phyloP scores from a whole-genome alignment of 2,329 filamentous ascomycete genomes.

The Fusarium pseudoanthophilum region DNA sequence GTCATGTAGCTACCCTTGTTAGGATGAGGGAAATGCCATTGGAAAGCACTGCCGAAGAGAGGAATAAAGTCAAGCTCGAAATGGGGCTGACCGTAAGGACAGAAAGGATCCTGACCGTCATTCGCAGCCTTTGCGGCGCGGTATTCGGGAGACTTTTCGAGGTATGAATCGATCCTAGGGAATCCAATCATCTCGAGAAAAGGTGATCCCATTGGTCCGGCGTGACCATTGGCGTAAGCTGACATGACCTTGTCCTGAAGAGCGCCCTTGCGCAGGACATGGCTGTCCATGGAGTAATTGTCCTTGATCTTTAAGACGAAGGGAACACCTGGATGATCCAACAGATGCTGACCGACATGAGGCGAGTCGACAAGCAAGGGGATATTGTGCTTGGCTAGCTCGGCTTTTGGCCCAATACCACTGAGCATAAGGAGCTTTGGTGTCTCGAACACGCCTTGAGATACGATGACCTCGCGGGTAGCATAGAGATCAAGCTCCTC shows the following conservation, averaged over 20 bases:
- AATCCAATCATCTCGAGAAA: slow-evolving; percentile 64
- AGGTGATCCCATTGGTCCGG: slow-evolving; percentile 55
- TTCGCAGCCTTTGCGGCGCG: slow-evolving; percentile 53
- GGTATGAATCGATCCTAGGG: slow-evolving; percentile 64
- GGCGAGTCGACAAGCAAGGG: slow-evolving; percentile 60
- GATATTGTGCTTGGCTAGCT: slow-evolving; percentile 65
- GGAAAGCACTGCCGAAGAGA: slow-evolving; percentile 63
- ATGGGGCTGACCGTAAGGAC: slow-evolving; percentile 67
- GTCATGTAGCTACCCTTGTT: slow-evolving; percentile 62
- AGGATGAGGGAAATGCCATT: slow-evolving; percentile 58
- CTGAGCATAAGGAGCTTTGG: slow-evolving; percentile 73
- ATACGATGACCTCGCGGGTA: slow-evolving; percentile 59
- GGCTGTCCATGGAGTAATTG: slow-evolving; percentile 52
- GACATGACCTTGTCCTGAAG: neutral
- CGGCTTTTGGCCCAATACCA: slow-evolving; percentile 66
- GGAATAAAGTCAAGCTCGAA: slow-evolving; percentile 72
- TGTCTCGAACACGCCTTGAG: slow-evolving; percentile 68
- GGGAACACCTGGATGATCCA: slow-evolving; percentile 59
- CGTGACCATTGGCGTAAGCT: slow-evolving; percentile 47
- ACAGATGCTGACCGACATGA: slow-evolving; percentile 71
- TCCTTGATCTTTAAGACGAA: slow-evolving; percentile 48
- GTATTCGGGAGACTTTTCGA: slow-evolving; percentile 62
- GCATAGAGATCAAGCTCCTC: slow-evolving; percentile 59
- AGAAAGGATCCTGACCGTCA: slow-evolving; percentile 63
- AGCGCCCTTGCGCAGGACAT: slow-evolving; percentile 51